Percentiles rank a stretch among this genome's conserved stretches.
Conservation (phyloP, 2,329 filamentous ascomycete genomes). For the Pseudogymnoascus sp. region DNA sequence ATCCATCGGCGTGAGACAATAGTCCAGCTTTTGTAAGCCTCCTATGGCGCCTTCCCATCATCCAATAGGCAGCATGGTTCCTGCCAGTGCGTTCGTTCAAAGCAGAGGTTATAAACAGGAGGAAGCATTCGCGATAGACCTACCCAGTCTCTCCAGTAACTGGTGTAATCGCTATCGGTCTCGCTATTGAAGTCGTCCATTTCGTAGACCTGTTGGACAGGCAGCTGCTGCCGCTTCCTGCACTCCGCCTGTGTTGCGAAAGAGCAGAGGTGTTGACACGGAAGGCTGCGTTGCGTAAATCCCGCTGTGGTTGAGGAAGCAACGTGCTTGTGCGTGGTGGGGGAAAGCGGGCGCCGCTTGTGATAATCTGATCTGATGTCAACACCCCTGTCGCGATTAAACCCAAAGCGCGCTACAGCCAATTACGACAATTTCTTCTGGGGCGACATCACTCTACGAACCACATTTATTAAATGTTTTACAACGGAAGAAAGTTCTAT, state of each 20-base stretch:
- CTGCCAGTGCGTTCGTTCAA: not conserved
- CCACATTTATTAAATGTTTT: conserved; percentile 14
- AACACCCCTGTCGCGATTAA: conserved; percentile 10
- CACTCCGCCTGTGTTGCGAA: not conserved
- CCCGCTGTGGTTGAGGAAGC: conserved; percentile 5
- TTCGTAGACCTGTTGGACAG: not conserved
- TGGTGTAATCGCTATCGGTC: conserved; percentile 97
- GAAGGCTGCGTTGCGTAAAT: not conserved
- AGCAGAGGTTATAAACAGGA: conserved; percentile 11
- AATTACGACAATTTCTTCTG: not conserved
- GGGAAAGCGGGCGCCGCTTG: conserved; percentile 9
- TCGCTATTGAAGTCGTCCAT: conserved; percentile 99
- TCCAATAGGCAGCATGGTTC: not conserved
- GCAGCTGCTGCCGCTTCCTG: conserved; percentile 5
- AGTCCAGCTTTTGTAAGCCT: too few species aligned
- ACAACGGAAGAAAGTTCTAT: not conserved
- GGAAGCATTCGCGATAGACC: conserved; percentile 34
- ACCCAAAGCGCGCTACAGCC: not conserved
- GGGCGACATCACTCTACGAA: conserved; percentile 20
- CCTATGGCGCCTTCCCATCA: not conserved
- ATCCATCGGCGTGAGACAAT: not conserved
- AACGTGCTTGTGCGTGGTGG: not conserved
- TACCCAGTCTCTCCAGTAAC: conserved; percentile 99
- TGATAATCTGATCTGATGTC: conserved; percentile 10
- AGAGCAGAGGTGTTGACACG: conserved; percentile 3